Evolutionary conservation across 805 yeast genomes (phyloP), one percentile per base, ranked within the genome.

Genomic region (Ogataea corticis): DNA sequence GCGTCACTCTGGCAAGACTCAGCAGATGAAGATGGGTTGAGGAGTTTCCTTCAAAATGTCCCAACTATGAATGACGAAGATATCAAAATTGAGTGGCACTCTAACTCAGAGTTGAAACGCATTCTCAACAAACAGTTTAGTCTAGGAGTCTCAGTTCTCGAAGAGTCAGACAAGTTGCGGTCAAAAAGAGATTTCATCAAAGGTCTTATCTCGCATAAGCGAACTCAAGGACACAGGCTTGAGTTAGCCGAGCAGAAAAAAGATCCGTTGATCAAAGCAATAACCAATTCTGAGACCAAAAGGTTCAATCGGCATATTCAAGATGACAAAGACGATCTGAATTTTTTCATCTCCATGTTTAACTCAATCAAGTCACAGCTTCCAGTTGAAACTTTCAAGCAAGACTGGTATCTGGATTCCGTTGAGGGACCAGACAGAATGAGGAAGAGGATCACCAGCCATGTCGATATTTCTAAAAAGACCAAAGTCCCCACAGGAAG

Each of bases 401-500:
- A 50, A 3, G 57, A 49, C 6, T 83, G 82, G 76, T 61, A 71
- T 2, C 63, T 87, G 9, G 95, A 87, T 58, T 74, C 76, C 25
- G 79, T 83, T 41, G 96, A 88, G 59, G 86, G 87, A 28, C 69
- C 73, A 23, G 81, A 83, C 53, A 67, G 92, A 51, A 83, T 80
- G 77, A 70, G 91, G 48, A 81, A 74, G 46, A 68, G 86, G 46
- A 58, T 87, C 37, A 61, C 83, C 4, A 76, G 80, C 15, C 81
- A 77, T 21, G 39, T 42, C 9, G 41, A 45, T 15, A 9, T 19
- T 7, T 13, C 43, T 2, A 29, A 40, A 7, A 42, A 36, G n/a
- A 43, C 17, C 45, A 77, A 76, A 45, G 77, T 77, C 33, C 53
- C 51, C 4, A 48, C 44, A 3, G 42, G 41, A 14, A 33, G 23